phyloP scores from a whole-genome alignment of 768 basidiomycete genomes.

The Phlebiopsis flavidoalba region DNA sequence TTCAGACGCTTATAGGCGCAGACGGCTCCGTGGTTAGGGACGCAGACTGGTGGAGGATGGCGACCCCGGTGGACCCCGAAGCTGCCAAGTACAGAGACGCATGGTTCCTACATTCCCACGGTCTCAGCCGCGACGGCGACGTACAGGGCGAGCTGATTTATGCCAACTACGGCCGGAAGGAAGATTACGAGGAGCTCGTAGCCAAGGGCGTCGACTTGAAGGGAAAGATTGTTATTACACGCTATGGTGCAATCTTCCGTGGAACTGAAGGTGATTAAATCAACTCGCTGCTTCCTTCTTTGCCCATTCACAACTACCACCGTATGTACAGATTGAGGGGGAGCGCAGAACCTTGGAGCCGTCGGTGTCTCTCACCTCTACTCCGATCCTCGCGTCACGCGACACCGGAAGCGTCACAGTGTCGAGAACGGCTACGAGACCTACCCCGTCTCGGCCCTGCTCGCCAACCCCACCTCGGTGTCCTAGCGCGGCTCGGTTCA shows the following conservation, averaged over 20 bases:
- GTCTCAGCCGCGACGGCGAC: constrained; percentile 71
- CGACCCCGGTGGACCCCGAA: constrained; percentile 67
- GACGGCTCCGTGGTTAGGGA: constrained; percentile 54
- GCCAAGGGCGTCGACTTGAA: constrained; percentile 64
- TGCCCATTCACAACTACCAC: neutral
- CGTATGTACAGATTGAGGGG: constrained; percentile 58
- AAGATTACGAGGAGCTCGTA: constrained; percentile 66
- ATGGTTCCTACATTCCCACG: constrained; percentile 74
- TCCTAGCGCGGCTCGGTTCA: constrained; percentile 86
- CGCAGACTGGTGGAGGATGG: constrained; percentile 74
- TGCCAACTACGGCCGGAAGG: constrained; percentile 73
- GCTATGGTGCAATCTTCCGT: constrained; percentile 74
- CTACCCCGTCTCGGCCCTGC: constrained; percentile 87
- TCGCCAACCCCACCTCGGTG: constrained; percentile 78
- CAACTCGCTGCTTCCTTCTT: neutral
- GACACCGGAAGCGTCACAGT: constrained; percentile 81
- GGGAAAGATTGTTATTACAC: constrained; percentile 72
- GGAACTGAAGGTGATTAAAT: constrained; percentile 66
- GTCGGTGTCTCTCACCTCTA: constrained; percentile 77
- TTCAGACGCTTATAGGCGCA: constrained; percentile 55
- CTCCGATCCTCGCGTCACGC: constrained; percentile 79
- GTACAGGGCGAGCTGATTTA: constrained; percentile 69
- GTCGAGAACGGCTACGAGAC: constrained; percentile 72
- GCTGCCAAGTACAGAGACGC: constrained; percentile 61
- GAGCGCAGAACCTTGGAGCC: constrained; percentile 81